Evolutionary conservation across 2,329 filamentous ascomycete species (phyloP), one percentile per base, ranked within the genome.

Genomic region (Pestalotiopsis sp.): DNA sequence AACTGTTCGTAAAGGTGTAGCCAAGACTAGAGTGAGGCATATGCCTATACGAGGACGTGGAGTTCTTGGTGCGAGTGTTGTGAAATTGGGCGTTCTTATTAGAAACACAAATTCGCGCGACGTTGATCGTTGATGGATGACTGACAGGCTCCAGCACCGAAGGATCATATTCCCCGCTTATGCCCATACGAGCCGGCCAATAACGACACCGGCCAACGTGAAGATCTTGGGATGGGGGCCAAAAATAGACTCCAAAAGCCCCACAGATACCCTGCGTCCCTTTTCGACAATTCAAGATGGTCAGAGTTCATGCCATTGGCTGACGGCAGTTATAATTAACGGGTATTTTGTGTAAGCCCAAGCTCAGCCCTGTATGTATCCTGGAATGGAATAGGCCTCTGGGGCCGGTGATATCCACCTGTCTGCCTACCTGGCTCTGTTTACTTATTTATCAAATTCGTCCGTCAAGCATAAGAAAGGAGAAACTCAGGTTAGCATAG

Each of bases 141-240:
- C 20, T 5, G 13, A 59, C 4, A 31, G 20, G 23, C 57, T 13
- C 13, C 9, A n/a, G 57, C 23, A 59, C 25, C 3, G 11, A 27
- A 13, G 27, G 17, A 31, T 27, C 57, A 27, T 25, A 23, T 17
- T 5, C 57, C 23, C 57, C 57, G 25, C 27, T 27, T 27, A 27
- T 59, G 57, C 57, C 57, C 20, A 59, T 59, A 59, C 57, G 57
- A 59, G 27, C 57, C 14, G 13, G 27, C 57, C 57, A 59, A 59
- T 59, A 12, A 12, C 13, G 25, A 23, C 56, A 13, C 17, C 13
- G 41, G 4, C 9, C 7, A 52, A 52, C 4, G 56, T 58, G n/a
- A 23, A 12, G 17, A 27, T 31, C 27, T 27, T n/a, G 20, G 20
- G 56, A 23, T 58, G 25, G 27, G 27, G 27, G 27, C 27, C 27